phyloP scores from a whole-genome alignment of 192 early-diverging fungal species.

The Rhizophagus prolifer region DNA sequence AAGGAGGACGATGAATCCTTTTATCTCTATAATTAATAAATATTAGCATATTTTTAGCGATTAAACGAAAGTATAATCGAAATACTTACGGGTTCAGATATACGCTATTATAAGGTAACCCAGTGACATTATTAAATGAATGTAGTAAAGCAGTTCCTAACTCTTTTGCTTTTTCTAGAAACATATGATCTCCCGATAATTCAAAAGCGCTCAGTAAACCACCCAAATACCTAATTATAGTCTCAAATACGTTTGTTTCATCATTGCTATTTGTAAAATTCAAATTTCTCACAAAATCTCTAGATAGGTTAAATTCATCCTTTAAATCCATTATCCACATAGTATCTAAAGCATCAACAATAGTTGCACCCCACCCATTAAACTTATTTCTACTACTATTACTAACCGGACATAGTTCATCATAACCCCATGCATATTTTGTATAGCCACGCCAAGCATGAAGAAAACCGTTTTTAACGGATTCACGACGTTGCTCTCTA shows the following conservation, averaged over 20 bases:
- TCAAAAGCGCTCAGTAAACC: constrained; percentile 86
- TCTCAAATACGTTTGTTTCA: constrained; percentile 78
- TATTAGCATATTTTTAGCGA: no score
- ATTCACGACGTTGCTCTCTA: constrained; percentile 22
- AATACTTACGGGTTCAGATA: no score
- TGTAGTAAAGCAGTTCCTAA: constrained; percentile 66
- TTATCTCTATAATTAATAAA: no score
- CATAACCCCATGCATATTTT: constrained; percentile 73
- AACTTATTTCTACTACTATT: constrained; percentile 38
- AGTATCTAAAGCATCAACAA: constrained; percentile 88
- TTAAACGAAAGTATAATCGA: no score
- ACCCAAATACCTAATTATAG: constrained; percentile 72
- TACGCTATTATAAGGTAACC: constrained; percentile 60
- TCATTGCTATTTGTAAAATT: constrained; percentile 48
- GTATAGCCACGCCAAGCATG: constrained; percentile 79
- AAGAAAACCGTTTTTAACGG: constrained; percentile 60
- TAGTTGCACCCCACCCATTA: constrained; percentile 69
- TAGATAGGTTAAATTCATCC: constrained; percentile 74
- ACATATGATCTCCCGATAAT: constrained; percentile 64
- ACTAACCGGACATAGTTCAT: constrained; percentile 56
- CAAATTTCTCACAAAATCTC: constrained; percentile 61
- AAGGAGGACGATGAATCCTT: no score
- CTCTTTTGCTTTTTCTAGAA: constrained; percentile 70
- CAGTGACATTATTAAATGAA: constrained; percentile 70
- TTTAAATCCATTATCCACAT: constrained; percentile 81